Evolutionary conservation across 225 moss, liverwort and hornwort genomes (phyloP).

Genomic region (Pseudoscleropodium purum): DNA sequence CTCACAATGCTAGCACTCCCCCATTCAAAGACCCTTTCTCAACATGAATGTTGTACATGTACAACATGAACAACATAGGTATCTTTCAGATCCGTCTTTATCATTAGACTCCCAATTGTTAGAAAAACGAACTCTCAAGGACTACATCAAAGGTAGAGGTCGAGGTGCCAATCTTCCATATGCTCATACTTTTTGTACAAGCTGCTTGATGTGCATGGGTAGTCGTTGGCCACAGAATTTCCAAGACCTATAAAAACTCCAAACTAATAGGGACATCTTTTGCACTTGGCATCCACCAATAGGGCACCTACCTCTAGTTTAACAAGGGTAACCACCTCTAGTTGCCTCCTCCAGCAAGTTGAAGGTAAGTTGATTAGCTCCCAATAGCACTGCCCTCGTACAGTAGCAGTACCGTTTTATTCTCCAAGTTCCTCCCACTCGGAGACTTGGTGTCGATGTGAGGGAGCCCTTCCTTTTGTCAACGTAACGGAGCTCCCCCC

Average conservation of each 20-base stretch:
- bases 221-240: not conserved
- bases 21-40: not conserved
- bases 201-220: fast-evolving
- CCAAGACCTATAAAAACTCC: not conserved
- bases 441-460: fast-evolving
- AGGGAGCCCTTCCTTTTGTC: too few relatives aligned
- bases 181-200: not conserved
- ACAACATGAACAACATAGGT: not conserved
- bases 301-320: too few relatives aligned
- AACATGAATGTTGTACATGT: not conserved
- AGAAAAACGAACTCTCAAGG: not conserved
- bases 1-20: too few relatives aligned
- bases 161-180: not conserved
- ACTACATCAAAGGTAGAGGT: not conserved
- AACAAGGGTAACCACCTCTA: too few relatives aligned
- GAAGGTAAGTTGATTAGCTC: not conserved
- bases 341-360: not conserved
- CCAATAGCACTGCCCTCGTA: not conserved
- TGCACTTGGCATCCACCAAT: not conserved
- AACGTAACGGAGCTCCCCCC: not conserved
- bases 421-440: not conserved
- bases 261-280: not conserved
- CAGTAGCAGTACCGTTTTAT: not conserved
- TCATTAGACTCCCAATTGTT: too few relatives aligned
- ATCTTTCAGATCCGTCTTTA: not conserved